Evolutionary conservation across 257 asterid genomes (phyloP).

Genomic region (Capsicum pubescens): DNA sequence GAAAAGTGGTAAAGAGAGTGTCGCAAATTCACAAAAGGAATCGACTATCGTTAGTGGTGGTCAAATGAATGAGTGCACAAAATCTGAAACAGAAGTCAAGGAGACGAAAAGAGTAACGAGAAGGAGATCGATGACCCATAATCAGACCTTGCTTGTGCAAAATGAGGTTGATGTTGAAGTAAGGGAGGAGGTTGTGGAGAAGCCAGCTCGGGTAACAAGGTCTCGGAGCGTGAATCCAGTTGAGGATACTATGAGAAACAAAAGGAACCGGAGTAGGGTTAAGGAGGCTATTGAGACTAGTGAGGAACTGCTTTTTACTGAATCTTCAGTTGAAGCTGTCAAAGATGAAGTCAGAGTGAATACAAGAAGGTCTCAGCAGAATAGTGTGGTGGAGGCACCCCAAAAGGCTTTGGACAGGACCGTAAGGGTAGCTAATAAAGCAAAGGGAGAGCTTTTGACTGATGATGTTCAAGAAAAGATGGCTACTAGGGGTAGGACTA

Average conservation of each 20-base stretch:
- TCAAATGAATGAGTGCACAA: slow-evolving; percentile 35
- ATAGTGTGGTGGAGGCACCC: slow-evolving; percentile 32
- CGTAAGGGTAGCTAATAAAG: slow-evolving; percentile 31
- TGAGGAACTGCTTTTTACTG: slow-evolving; percentile 7
- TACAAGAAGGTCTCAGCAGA: slow-evolving; percentile 38
- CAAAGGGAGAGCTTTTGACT: background rate
- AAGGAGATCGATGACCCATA: slow-evolving; percentile 34
- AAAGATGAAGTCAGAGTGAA: slow-evolving; percentile 33
- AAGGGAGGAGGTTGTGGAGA: slow-evolving; percentile 37
- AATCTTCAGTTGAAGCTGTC: slow-evolving; percentile 34
- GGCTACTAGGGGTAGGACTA: slow-evolving; percentile 24
- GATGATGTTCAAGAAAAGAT: slow-evolving; percentile 16
- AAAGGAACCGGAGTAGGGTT: slow-evolving; percentile 39
- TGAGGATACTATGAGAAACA: slow-evolving; percentile 36
- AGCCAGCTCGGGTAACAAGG: slow-evolving; percentile 39
- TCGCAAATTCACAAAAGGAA: background rate
- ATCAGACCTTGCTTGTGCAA: slow-evolving; percentile 28
- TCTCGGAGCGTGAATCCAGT: slow-evolving; percentile 38
- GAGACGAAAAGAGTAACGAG: slow-evolving; percentile 35
- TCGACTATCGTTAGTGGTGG: slow-evolving; percentile 26
- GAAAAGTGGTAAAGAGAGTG: background rate
- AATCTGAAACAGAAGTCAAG: slow-evolving; percentile 23
- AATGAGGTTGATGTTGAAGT: slow-evolving; percentile 30
- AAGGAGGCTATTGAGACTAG: slow-evolving; percentile 13
- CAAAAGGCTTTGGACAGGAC: slow-evolving; percentile 33